phyloP scores from a whole-genome alignment of 305 asterid species.

The Fraxinus baroniana region DNA sequence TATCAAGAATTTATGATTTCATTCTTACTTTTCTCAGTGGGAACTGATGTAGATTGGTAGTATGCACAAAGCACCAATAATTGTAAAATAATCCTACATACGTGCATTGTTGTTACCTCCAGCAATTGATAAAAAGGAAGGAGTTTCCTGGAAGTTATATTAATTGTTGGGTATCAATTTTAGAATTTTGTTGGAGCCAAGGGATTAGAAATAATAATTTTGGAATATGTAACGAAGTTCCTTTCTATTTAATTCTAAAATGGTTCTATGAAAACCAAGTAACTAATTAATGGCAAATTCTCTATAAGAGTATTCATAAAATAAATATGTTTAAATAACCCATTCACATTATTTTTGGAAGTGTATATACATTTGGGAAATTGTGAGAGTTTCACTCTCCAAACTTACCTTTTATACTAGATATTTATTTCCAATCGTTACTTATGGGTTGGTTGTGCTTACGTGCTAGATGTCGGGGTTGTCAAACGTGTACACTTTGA shows the following conservation, averaged over 20 bases:
- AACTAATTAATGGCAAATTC: background rate
- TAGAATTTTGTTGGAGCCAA: background rate
- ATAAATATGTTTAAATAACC: background rate
- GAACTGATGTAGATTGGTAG: background rate
- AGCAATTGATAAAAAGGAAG: background rate
- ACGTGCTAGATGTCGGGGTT: background rate
- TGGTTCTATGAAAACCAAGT: background rate
- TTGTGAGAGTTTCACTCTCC: background rate
- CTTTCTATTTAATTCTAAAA: background rate
- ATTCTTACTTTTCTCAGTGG: background rate
- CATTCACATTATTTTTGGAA: background rate
- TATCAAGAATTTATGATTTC: background rate
- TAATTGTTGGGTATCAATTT: background rate
- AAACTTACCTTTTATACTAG: background rate
- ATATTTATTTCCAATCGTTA: background rate
- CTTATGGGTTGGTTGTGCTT: background rate
- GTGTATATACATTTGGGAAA: background rate
- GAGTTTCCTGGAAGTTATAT: background rate
- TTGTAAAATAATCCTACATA: background rate
- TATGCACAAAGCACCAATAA: background rate
- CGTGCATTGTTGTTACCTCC: background rate
- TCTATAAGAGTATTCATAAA: background rate
- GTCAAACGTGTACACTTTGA: background rate
- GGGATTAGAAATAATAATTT: background rate
- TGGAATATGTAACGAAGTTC: background rate